Evolutionary conservation across 2,329 filamentous ascomycete genomes (phyloP), one percentile per base, ranked within the genome.

Genomic region (Teratosphaeriaceae sp.): DNA sequence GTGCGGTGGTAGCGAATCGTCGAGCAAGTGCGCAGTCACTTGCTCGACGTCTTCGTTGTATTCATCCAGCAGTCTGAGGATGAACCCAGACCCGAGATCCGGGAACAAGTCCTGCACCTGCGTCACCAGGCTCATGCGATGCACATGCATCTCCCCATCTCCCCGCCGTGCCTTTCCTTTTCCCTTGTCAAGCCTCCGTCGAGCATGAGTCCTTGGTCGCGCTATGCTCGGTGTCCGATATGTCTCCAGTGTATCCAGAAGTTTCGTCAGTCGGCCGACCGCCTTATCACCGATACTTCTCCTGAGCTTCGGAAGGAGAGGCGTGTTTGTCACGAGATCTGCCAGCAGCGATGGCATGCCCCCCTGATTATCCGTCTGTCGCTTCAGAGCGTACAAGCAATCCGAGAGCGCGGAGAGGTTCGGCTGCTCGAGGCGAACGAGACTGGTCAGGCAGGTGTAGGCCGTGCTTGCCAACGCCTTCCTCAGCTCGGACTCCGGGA

Each of bases 61-160:
- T 58, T 86, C 80, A 55, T 90, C 84, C 19, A 96, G 72, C 9
- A 94, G 73, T 54, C 78, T 84, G 15, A 85, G 74, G 13, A 97
- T 71, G 59, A 95, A 97, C 0, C 76, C 85, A 3, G 85, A 82
- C 4, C 89, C 88, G 8, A 97, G 71, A 49, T 94, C 80, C 0
- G 90, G 88, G 58, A 97, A 96, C 0, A 97, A 72, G 59, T 98
- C 90, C 59, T 95, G 88, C 13, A 98, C 75, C 61, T 94, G 87
- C 0, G 84, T 84, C 40, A 97, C 80, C 38, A 90, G 78, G 54
- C 84, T 89, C 78, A 94, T 84, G 31, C 75, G 81, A 63, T 95
- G 88, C 18, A 90, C 69, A 57, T 92, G 86, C 24, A 89, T 69
- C 33, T 74, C 70, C 7, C 64, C 66, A 38, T 67, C 56, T 18